These are phyloP conservation scores for Sequoiadendron giganteum DNA, from an alignment of 75 land plant species.

Conservation along the genomic window DNA sequence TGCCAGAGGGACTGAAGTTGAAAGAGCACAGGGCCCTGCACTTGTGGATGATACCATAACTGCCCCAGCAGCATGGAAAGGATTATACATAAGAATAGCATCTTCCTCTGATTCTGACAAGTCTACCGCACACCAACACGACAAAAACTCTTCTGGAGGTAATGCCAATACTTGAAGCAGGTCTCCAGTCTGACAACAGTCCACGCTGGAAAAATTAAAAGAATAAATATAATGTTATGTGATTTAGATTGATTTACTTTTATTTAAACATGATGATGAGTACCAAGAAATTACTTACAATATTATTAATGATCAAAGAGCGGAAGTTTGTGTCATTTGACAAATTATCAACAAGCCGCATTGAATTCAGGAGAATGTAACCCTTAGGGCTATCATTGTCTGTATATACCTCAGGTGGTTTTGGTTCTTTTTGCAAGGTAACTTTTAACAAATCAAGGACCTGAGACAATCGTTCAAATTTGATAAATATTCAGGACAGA, in stretches of 20 bases:
- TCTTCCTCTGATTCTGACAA: conserved; percentile 16
- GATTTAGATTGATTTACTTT: not conserved
- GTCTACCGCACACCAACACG: conserved; percentile 30
- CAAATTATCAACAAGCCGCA: conserved; percentile 51
- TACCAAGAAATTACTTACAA: conserved; percentile 23
- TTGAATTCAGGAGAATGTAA: conserved; percentile 26
- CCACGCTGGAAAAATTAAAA: conserved; percentile 10
- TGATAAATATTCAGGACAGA: not conserved
- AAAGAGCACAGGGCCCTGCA: conserved; percentile 2
- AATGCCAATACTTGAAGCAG: conserved; percentile 35
- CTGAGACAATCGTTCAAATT: conserved; percentile 13
- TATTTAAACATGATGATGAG: not conserved
- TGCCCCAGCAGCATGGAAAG: conserved; percentile 53
- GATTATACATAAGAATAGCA: conserved; percentile 40
- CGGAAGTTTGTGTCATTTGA: conserved; percentile 57
- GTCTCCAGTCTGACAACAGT: conserved; percentile 41
- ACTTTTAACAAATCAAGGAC: conserved; percentile 31
- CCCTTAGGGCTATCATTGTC: conserved; percentile 31
- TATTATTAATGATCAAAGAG: conserved; percentile 37
- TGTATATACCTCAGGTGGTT: conserved; percentile 9
- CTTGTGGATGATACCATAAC: conserved; percentile 38
- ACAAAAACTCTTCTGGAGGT: conserved; percentile 25
- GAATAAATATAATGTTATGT: conserved; percentile 6
- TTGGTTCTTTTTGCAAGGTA: conserved; percentile 33
- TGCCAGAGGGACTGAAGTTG: not conserved